Percentiles rank a stretch among this genome's conserved stretches.
Conservation (phyloP, 495 filamentous ascomycete genomes). For the Melanomma pulvis-pyrius region DNA sequence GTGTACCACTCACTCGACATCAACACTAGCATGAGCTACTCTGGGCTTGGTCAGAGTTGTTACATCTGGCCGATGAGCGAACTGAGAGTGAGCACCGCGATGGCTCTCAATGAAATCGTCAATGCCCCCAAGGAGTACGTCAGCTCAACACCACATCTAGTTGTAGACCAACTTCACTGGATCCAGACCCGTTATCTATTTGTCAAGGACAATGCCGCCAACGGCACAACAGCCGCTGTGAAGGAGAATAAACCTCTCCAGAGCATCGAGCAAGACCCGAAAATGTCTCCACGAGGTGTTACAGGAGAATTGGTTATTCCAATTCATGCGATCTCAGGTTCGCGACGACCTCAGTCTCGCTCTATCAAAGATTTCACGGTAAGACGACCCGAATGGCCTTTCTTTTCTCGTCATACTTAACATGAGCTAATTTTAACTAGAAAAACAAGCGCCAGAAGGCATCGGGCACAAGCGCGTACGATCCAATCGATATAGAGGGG, state of each 20-base stretch:
- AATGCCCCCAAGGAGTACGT: constrained; percentile 69
- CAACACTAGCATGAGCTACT: constrained; percentile 61
- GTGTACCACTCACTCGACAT: constrained; percentile 74
- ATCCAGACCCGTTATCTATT: constrained; percentile 91
- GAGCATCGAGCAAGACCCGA: constrained; percentile 61
- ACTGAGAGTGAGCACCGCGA: constrained; percentile 58
- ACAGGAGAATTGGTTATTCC: constrained; percentile 52
- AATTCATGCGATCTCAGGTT: constrained; percentile 53
- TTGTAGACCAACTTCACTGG: constrained; percentile 80
- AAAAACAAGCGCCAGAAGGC: constrained; percentile 40
- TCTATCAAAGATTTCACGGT: constrained; percentile 12
- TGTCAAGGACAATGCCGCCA: constrained; percentile 48
- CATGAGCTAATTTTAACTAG: neutral
- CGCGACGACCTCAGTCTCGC: constrained; percentile 36
- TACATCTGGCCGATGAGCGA: constrained; percentile 66
- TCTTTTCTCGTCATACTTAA: neutral
- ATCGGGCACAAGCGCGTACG: constrained; percentile 30
- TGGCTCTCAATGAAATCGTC: constrained; percentile 89
- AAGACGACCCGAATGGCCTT: neutral
- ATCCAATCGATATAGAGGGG: constrained; percentile 36
- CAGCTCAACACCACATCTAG: constrained; percentile 60
- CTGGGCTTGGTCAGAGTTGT: constrained; percentile 19
- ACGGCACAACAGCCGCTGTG: neutral
- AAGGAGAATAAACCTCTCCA: constrained; percentile 40
- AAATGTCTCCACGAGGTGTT: constrained; percentile 49